A percentile compares a stretch with the other conserved stretches of the same genome.
phyloP scores from a whole-genome alignment of 1,284 basidiomycete species.

The Cystobasidium slooffiae region DNA sequence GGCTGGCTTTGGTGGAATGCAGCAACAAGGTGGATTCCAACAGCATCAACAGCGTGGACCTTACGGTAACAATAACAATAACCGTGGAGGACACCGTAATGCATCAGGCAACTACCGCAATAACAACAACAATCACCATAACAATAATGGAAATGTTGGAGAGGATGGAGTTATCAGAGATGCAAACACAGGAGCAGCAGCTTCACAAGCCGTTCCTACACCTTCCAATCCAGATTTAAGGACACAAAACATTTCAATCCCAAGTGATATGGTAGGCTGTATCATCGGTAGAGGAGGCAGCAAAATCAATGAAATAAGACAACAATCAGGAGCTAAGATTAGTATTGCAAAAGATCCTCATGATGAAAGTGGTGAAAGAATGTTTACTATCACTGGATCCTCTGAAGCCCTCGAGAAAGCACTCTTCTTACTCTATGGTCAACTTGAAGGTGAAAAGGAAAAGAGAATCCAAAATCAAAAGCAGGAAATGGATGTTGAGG shows the following conservation, averaged over 20 bases:
- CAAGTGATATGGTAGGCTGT: slow-evolving; percentile 83
- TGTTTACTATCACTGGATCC: slow-evolving; percentile 98
- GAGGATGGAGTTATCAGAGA: slow-evolving; percentile 15
- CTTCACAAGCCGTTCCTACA: slow-evolving; percentile 61
- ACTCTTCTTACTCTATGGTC: slow-evolving; percentile 94
- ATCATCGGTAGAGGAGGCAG: slow-evolving; percentile 84
- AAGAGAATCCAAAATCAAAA: slow-evolving; percentile 67
- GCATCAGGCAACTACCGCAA: slow-evolving; percentile 46
- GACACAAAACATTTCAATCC: slow-evolving; percentile 98
- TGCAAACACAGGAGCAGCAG: slow-evolving; percentile 56
- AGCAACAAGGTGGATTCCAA: slow-evolving; percentile 43
- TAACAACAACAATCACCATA: slow-evolving; percentile 56
- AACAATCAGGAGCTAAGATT: slow-evolving; percentile 93
- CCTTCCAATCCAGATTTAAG: slow-evolving; percentile 71
- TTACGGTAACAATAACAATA: background rate
- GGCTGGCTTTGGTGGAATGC: slow-evolving; percentile 29
- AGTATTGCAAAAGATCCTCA: slow-evolving; percentile 98
- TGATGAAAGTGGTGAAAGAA: slow-evolving; percentile 96
- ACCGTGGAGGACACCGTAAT: slow-evolving; percentile 53
- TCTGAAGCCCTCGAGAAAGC: slow-evolving; percentile 91
- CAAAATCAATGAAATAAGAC: slow-evolving; percentile 98
- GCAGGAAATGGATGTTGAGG: slow-evolving; percentile 23
- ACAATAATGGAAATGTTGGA: slow-evolving; percentile 49
- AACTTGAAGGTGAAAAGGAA: slow-evolving; percentile 94
- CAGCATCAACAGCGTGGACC: slow-evolving; percentile 20